A percentile compares a stretch with the other conserved stretches of the same genome.
These are phyloP conservation scores for Coemansia sp. DNA, from an alignment of 192 early-diverging fungal species.

Conservation along the genomic window DNA sequence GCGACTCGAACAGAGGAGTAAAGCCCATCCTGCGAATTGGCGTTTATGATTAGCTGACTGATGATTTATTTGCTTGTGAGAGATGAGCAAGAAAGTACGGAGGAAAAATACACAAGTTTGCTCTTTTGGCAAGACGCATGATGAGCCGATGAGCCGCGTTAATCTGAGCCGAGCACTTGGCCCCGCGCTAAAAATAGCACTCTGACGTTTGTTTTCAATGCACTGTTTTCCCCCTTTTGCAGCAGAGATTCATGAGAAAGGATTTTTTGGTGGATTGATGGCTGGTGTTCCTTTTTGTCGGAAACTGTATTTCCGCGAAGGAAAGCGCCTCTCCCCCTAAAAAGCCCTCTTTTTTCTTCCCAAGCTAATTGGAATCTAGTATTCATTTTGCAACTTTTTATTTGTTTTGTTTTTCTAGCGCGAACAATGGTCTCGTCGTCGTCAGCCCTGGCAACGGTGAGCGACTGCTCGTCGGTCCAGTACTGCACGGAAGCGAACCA, in stretches of 20 bases:
- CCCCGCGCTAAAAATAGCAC: background rate
- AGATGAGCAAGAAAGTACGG: background rate
- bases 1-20: slow-evolving; percentile 21
- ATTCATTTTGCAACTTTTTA: background rate
- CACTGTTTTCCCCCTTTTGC: no score
- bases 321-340: no score
- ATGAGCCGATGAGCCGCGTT: background rate
- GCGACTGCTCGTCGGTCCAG: slow-evolving; percentile 35
- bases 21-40: slow-evolving; percentile 32
- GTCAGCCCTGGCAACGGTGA: slow-evolving; percentile 14
- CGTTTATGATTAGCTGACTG: background rate
- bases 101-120: background rate
- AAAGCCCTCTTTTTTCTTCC: no score
- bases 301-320: background rate
- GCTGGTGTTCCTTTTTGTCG: background rate
- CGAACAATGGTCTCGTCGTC: slow-evolving; percentile 19
- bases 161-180: background rate
- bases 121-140: background rate
- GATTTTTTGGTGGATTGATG: slow-evolving; percentile 1
- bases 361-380: background rate
- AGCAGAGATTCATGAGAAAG: background rate
- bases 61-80: background rate
- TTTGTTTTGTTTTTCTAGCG: background rate
- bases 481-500: slow-evolving; percentile 30
- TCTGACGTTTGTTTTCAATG: background rate